Evolutionary conservation across 176 grass and related monocot species (phyloP), one percentile per base, ranked within the genome.

Genomic region (Eleusine indica): DNA sequence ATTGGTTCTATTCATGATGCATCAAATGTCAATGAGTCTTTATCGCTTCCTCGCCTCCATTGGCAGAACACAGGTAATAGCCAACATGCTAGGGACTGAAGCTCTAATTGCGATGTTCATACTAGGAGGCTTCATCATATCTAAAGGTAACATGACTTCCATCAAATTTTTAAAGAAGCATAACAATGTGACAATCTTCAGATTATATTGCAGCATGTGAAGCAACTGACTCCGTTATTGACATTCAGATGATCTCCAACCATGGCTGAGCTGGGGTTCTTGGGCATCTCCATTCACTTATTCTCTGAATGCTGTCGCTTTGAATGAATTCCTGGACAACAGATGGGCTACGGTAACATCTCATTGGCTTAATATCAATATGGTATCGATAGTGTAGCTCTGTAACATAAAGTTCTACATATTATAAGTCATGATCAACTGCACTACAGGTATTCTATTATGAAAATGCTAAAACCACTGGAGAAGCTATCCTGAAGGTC

Each of bases 11-110:
- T 80, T 98, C 67, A 80, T 68, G 67, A 79, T 95, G 87, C 93
- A 98, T 81, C 96, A 98, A 88, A 90, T 98, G 91, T 93, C 96
- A 63, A 90, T 93, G 86, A 77, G 84, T 52, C 87, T 98, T 46
- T 95, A 95, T 81, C 91, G 93, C 70, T 91, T 91, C 43, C 80
- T 95, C 71, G 96, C 93, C n/a, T 28, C 89, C 67, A 62, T 98
- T 70, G 91, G 86, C 82, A 95, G 91, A 87, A 98, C 96, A 37
- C 96, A 98, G 87, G 88, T 98, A 66, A 87, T 93, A 87, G 87
- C 93, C 66, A 98, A 95, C 49, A 87, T 84, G 66, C 38, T 98
- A 41, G 74, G 89, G 54, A 90, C 89, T 64, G 77, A 73, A 75
- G 86, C 85, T 80, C 91, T 98, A 11, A 91, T 86, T 64, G 83